Base-by-base conservation (phyloP, 1,284 basidiomycete genomes). In the Trametes sp. region DNA sequence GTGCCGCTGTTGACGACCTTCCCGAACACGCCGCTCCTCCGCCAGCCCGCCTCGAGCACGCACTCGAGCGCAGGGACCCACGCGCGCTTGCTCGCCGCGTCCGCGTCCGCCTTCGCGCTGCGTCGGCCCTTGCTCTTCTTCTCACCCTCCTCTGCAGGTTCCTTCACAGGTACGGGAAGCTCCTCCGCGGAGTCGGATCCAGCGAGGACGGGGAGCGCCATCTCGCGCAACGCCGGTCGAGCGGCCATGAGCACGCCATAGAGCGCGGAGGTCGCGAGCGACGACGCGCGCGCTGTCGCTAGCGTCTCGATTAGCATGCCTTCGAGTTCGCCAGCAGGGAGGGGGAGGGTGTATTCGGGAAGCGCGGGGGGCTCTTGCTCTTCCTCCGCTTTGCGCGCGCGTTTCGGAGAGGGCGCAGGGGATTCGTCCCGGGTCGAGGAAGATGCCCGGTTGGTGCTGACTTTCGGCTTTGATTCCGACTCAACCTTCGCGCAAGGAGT, bases 261-360 rank as follows among this genome's bases (percentile, higher is more conserved):
- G 19, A 91, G 75, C n/a, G 81, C 75, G 2, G 84, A 82, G 1
- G 83, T 78, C 19, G 89, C 80, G 63, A 90, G 77, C 21, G 86
- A 87, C 0, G 89, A 90, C 16, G 90, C 88, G 35, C 91, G 85
- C 2, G 90, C 87, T 10, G 85, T 82, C 8, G 88, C 90, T 73
- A 92, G 81, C n/a, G 83, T 82, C 77, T 92, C 89, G 66, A 92
- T 84, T 9, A 92, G 76, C 80, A 90, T 82, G 4, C 90, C 89
- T 51, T 74, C 70, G 57, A 75, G 64, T 62, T 75, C 74, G 2
- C 36, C 56, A 1, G 63, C 63, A 11, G 72, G 72, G 5, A 75
- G 61, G 9, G 74, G 74, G 24, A 69, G 56, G 19, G 56, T 55
- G 36, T 64, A 67, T 44, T 48, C 62, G 3, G 50, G 54, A 19